Conservation (phyloP, 352 stramenopile species). For the Peronospora destructor region DNA sequence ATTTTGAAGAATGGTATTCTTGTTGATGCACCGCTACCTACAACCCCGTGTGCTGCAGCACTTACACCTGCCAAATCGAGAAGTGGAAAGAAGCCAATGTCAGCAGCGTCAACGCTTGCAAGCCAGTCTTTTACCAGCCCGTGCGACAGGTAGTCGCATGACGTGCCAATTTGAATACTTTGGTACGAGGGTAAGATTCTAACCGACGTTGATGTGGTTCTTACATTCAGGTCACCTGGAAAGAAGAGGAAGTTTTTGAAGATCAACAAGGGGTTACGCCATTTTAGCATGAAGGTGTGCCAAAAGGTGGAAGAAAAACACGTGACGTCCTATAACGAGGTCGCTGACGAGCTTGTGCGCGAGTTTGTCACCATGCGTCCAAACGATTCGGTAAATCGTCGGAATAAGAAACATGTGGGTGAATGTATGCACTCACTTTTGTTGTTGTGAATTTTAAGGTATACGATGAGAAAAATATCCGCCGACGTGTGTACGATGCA, state of each 20-base stretch:
- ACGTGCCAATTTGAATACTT: neutral
- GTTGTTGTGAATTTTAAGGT: slow-evolving; percentile 29
- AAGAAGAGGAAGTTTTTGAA: slow-evolving; percentile 83
- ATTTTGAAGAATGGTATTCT: slow-evolving; percentile 69
- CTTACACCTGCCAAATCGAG: slow-evolving; percentile 8
- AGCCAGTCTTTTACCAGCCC: slow-evolving; percentile 57
- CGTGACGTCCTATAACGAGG: slow-evolving; percentile 93
- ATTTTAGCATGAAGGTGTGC: slow-evolving; percentile 95
- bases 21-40: slow-evolving; percentile 40
- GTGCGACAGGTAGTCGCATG: slow-evolving; percentile 32
- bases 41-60: slow-evolving; percentile 9
- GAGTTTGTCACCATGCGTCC: slow-evolving; percentile 85
- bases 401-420: slow-evolving; percentile 7
- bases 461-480: slow-evolving; percentile 95
- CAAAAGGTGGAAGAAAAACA: slow-evolving; percentile 96
- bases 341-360: slow-evolving; percentile 89
- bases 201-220: slow-evolving; percentile 4
- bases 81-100: slow-evolving; percentile 15
- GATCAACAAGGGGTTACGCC: slow-evolving; percentile 88
- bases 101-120: slow-evolving; percentile 7
- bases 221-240: slow-evolving; percentile 33
- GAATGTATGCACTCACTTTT: neutral
- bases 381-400: slow-evolving; percentile 47
- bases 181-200: neutral
- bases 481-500: slow-evolving; percentile 93